Base-by-base conservation (phyloP, 345 rosid species). In the Bruguiera sexangula region DNA sequence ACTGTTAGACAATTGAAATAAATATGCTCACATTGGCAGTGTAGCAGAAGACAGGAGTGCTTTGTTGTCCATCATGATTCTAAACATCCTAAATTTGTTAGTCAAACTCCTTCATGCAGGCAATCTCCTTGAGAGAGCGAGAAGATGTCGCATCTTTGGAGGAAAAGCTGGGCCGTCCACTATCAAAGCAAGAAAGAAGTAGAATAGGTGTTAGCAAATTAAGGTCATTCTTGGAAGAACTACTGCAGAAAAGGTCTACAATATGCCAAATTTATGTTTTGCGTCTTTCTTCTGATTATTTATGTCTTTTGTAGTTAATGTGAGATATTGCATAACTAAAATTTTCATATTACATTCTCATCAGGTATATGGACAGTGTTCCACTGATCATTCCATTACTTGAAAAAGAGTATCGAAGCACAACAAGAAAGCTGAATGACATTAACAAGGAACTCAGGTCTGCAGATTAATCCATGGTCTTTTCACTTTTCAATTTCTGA, bases 201-300 rank as follows among this genome's bases (percentile, higher is more conserved):
- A 85, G 89, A 75, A 89, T 93, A 78, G 98, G 98, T 37, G 83
- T 90, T 61, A 93, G 97, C 84, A 93, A 90, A 80, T 83, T 93
- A 69, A 84, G 98, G 73, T 68, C 80, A 63, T 90, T 93, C 76
- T 81, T 93, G 65, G 98, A 90, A 83, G 97, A 87, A 79, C 69
- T 90, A 80, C 87, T 90, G 36, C 93, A 82, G 87, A 93, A 82
- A 83, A 86, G 96, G 96, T 93, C 74, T 70, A 54, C 27, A 34
- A 50, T 20, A 13, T 29, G 30, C 57, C 36, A 8, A 48, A 8
- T 3, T 26, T 64, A 63, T 48, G 22, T 57, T 39, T 19, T 3
- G 21, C 46, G 37, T 51, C 54, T 36, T 65, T 81, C 27, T 56
- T 20, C 62, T 46, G 43, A 70, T 32, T 39, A 56, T 18, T 50